phyloP scores from a whole-genome alignment of 306 rosid genomes.

The Lablab purpureus region DNA sequence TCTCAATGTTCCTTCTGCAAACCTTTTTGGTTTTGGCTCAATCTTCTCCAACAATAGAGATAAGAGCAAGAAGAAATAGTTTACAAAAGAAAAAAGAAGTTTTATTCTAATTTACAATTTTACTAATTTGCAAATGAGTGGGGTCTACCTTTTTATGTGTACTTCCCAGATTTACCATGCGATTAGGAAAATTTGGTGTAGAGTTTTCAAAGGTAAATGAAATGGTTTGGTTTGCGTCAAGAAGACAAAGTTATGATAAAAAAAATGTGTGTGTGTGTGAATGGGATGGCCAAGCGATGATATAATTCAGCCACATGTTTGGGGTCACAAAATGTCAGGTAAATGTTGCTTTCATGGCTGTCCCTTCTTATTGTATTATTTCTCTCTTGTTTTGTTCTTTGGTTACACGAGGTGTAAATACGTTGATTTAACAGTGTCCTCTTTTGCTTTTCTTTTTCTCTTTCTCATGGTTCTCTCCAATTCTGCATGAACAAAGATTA shows the following conservation, averaged over 20 bases:
- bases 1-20: conserved; percentile 74
- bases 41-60: conserved; percentile 73
- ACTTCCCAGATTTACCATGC: conserved; percentile 35
- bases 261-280: conserved; percentile 30
- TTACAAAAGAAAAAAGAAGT: not conserved
- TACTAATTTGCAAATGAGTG: conserved; percentile 47
- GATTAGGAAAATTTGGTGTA: conserved; percentile 47
- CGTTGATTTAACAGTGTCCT: conserved; percentile 36
- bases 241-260: conserved; percentile 34
- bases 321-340: conserved; percentile 64
- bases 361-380: conserved; percentile 50
- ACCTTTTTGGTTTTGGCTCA: conserved; percentile 75
- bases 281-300: conserved; percentile 50
- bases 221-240: conserved; percentile 45
- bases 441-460: not conserved
- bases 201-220: conserved; percentile 44
- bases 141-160: conserved; percentile 24
- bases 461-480: conserved; percentile 5
- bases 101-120: conserved; percentile 26
- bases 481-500: conserved; percentile 5
- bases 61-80: conserved; percentile 72
- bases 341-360: conserved; percentile 64
- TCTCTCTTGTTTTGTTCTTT: conserved; percentile 45
- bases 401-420: conserved; percentile 54
- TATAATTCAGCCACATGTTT: conserved; percentile 67